Evolutionary conservation across 2,329 filamentous ascomycete species (phyloP).

Genomic region (Sporothrix pseudoabietina): DNA sequence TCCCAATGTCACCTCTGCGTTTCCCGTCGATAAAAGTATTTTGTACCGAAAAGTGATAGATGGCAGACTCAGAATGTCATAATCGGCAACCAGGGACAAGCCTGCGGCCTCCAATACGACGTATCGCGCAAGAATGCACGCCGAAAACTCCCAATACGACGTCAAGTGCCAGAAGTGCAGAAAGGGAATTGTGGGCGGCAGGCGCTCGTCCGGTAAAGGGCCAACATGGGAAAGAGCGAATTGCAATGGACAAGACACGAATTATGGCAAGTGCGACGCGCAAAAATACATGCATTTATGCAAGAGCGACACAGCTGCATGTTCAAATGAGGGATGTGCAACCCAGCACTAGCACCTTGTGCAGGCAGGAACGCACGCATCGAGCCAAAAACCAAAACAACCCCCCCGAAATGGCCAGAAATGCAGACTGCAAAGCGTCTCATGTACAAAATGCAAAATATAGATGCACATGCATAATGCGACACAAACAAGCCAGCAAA

Average conservation of each 20-base stretch:
- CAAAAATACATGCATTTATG: not conserved
- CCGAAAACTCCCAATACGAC: slow-evolving; percentile 2
- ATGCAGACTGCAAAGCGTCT: not conserved
- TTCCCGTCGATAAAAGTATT: not conserved
- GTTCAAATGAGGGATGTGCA: not conserved
- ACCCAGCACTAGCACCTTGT: not conserved
- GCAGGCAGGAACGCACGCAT: not conserved
- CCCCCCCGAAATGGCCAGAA: not conserved
- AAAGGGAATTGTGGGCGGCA: not conserved
- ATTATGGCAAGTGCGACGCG: slow-evolving; percentile 12
- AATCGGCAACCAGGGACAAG: not conserved
- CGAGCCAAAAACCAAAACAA: not conserved
- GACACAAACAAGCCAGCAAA: not conserved
- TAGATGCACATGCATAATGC: slow-evolving; percentile 13
- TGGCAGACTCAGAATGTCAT: not conserved
- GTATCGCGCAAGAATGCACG: slow-evolving; percentile 12
- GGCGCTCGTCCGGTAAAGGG: not conserved
- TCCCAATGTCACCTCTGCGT: slow-evolving; percentile 23
- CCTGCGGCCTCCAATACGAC: slow-evolving; percentile 2
- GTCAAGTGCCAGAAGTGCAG: slow-evolving; percentile 3
- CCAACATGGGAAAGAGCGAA: slow-evolving; percentile 6
- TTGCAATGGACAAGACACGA: slow-evolving; percentile 7
- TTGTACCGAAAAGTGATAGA: not conserved
- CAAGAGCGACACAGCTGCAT: slow-evolving; percentile 10
- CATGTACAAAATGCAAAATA: not conserved